A percentile compares a stretch with the other conserved stretches of the same genome.
Evolutionary conservation across 2,329 filamentous ascomycete species (phyloP).

Genomic region (Xylaria sp.): DNA sequence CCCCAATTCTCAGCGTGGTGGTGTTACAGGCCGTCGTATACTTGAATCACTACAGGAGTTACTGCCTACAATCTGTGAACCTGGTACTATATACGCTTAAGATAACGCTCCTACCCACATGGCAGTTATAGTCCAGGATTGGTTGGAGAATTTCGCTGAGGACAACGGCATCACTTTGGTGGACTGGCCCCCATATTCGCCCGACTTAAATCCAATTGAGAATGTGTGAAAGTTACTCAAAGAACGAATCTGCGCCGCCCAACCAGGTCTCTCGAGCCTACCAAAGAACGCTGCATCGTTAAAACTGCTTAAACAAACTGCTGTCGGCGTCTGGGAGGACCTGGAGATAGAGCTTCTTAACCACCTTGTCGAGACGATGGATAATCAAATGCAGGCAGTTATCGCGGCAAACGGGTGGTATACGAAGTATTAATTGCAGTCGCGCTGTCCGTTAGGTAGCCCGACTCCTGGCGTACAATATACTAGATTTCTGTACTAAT

Average conservation of each 20-base stretch:
- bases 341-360: not conserved
- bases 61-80: not conserved
- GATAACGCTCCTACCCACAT: constrained; percentile 2
- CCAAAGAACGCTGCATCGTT: not conserved
- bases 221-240: not conserved
- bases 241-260: not conserved
- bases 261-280: not conserved
- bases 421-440: not conserved
- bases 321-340: not conserved
- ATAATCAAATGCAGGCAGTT: not conserved
- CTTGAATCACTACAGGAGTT: not conserved
- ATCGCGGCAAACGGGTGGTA: not conserved
- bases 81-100: constrained; percentile 1
- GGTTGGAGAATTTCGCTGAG: not conserved
- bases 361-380: not conserved
- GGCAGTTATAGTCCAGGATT: not conserved
- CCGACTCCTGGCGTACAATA: too few species aligned
- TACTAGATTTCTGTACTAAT: not conserved
- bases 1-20: not conserved
- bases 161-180: not conserved
- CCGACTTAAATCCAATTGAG: not conserved
- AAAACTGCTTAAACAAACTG: not conserved
- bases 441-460: too few species aligned
- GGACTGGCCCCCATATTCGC: not conserved
- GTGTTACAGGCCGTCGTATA: not conserved